Evolutionary conservation across 78 protist genomes (phyloP).

Genomic region (Acrasis kona): DNA sequence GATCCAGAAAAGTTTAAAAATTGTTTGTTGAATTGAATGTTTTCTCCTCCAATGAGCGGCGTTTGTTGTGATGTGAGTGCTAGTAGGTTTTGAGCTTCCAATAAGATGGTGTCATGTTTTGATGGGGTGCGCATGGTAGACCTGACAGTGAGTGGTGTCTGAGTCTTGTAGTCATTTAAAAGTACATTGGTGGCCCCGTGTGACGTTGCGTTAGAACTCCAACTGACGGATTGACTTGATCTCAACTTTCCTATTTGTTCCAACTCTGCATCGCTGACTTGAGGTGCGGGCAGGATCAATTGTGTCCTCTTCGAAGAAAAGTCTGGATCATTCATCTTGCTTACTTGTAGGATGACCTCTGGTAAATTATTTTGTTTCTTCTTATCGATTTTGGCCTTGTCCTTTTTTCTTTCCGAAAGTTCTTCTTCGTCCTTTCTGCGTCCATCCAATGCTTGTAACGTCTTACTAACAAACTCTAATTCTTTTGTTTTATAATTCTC

Average conservation of each 20-base stretch:
- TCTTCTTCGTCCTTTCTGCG: constrained; percentile 21
- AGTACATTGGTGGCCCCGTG: neutral
- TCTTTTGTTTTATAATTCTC: neutral
- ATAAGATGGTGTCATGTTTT: neutral
- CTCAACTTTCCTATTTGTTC: constrained; percentile 49
- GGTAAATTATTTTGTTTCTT: constrained; percentile 45
- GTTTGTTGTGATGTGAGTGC: neutral
- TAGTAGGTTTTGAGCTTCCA: constrained; percentile 23
- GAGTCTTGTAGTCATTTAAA: neutral
- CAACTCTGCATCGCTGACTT: constrained; percentile 68
- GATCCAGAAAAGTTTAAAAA: neutral
- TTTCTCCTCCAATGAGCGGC: constrained; percentile 15
- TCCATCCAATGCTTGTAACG: constrained; percentile 29
- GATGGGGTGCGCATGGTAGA: neutral
- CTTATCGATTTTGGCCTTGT: too few species aligned
- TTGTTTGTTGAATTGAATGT: neutral
- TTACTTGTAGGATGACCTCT: constrained; percentile 31
- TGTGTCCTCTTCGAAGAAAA: constrained; percentile 25
- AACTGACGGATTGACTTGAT: neutral
- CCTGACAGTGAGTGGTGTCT: neutral
- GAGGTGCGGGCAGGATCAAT: constrained; percentile 63
- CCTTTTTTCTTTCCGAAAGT: constrained; percentile 29
- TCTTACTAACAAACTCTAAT: neutral
- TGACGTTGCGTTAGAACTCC: neutral
- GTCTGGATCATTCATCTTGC: constrained; percentile 39